These are phyloP conservation scores for Lipomyces orientalis DNA, from an alignment of 805 yeast genomes.

Conservation along the genomic window DNA sequence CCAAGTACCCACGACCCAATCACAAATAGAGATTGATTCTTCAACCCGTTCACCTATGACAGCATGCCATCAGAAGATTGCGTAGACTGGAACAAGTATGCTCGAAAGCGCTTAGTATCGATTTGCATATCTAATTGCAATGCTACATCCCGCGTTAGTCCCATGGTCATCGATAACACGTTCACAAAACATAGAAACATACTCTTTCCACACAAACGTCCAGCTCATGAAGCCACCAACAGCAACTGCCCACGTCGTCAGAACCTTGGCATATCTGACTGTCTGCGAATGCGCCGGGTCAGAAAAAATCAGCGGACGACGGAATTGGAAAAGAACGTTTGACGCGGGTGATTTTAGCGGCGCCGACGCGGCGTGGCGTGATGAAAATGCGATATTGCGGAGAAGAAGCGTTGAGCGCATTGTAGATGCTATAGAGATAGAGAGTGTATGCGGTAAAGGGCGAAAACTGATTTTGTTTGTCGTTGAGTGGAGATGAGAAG, in stretches of 20 bases:
- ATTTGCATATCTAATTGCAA: neutral
- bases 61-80: neutral
- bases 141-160: neutral
- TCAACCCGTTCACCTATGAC: neutral
- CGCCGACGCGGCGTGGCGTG: neutral
- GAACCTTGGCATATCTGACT: neutral
- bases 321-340: neutral
- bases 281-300: conserved; percentile 1
- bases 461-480: neutral
- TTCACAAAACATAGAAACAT: neutral
- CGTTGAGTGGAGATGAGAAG: neutral
- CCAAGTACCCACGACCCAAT: neutral
- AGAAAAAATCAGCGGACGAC: neutral
- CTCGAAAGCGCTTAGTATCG: neutral
- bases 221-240: neutral
- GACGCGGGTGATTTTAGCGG: neutral
- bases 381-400: neutral
- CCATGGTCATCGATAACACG: neutral
- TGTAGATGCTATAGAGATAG: neutral
- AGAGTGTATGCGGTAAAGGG: neutral
- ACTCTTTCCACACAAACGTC: neutral
- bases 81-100: neutral
- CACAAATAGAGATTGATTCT: neutral
- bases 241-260: neutral
- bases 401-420: neutral